Percentiles rank a stretch among this genome's conserved stretches.
Conservation (phyloP, 805 yeast species). For the Diddensiella caesifluorescens region DNA sequence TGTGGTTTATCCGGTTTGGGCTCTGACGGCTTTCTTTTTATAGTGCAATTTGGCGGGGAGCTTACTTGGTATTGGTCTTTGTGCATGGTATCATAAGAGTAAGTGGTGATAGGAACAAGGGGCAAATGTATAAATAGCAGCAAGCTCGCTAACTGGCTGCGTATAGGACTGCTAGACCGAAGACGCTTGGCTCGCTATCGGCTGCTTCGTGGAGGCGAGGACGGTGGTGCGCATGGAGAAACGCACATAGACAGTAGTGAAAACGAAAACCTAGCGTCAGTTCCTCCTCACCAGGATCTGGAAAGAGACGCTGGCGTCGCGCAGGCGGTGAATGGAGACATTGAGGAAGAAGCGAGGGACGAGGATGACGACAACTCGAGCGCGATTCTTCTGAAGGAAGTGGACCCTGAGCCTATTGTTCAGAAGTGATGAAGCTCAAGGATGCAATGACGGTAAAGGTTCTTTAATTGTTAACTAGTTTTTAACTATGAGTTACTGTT, state of each 20-base stretch:
- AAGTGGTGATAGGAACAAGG: constrained; percentile 9
- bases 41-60: constrained; percentile 35
- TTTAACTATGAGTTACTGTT: too few relatives aligned
- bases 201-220: constrained; percentile 24
- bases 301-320: neutral
- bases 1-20: neutral
- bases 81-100: constrained; percentile 35
- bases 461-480: too few relatives aligned
- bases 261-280: neutral
- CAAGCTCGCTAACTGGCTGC: neutral
- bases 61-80: constrained; percentile 28
- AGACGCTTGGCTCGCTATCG: constrained; percentile 29
- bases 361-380: constrained; percentile 11
- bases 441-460: too few relatives aligned
- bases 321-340: too few relatives aligned
- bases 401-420: constrained; percentile 25
- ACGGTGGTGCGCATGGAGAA: constrained; percentile 1
- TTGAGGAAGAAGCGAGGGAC: constrained; percentile 1
- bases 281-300: too few relatives aligned
- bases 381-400: constrained; percentile 22
- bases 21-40: constrained; percentile 1
- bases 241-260: neutral
- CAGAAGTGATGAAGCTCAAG: too few relatives aligned
- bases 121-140: neutral
- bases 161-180: constrained; percentile 24